Evolutionary conservation across 148 eudicot genomes (phyloP), one percentile per base, ranked within the genome.

Genomic region (Selenicereus undatus): DNA sequence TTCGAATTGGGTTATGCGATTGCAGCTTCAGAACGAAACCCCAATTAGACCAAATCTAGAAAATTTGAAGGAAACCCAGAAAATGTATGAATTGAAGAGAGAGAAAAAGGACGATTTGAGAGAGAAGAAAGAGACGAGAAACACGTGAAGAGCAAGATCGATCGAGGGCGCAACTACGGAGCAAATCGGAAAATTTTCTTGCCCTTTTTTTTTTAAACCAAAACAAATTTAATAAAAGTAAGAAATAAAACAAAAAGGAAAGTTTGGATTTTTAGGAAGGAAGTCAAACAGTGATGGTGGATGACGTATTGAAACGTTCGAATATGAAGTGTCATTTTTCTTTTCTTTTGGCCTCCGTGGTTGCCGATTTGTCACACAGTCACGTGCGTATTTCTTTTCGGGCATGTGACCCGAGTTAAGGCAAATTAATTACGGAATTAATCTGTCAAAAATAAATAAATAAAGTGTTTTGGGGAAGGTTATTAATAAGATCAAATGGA

Each of bases 21-120:
- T 42, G 3, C 48, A 62, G 36, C 30, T 64, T 52, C 16, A 42
- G n/a, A 62, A 2, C 0, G 14, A 18, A 32, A 74, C 12, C 18
- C 54, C 54, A 48, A 80, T 48, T 17, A 70, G 56, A 60, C 79
- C 80, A 56, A 80, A 62, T 39, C 50, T 3, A 71, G 54, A 35
- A 69, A 65, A 69, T 70, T 18, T 8, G 16, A 73, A 64, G 36
- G 21, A 66, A 64, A 4, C 71, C 43, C 51, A 81, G 66, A 81
- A 76, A 29, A 12, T 22, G 10, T 51, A 14, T 52, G 72, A 66
- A 29, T 35, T 76, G 70, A 71, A 10, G 71, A 26, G 36, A 66
- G 32, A 66, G 35, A 27, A 3, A 27, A 12, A 4, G 43, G 43
- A 5, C 3, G 43, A 39, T 39, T 39, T 39, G 43, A 7, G 43